A percentile compares a stretch with the other conserved stretches of the same genome.
phyloP scores from a whole-genome alignment of 129 eudicot species.

The Centella asiatica region DNA sequence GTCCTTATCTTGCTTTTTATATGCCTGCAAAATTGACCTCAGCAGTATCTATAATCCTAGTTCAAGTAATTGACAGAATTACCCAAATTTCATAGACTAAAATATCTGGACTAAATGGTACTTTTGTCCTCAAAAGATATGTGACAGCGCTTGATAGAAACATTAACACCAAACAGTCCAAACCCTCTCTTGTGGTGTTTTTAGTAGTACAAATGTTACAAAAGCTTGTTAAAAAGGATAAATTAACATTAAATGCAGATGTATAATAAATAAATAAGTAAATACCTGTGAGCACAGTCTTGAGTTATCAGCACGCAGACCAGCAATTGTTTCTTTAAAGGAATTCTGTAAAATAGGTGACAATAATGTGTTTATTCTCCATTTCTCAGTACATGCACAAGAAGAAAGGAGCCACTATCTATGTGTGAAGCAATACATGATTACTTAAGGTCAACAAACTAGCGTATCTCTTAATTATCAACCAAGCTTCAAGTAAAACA shows the following conservation, averaged over 20 bases:
- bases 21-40: too few species aligned
- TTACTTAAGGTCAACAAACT: neutral
- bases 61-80: too few species aligned
- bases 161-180: too few species aligned
- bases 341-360: constrained; percentile 31
- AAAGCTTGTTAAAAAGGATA: neutral
- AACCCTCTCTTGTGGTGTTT: too few species aligned
- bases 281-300: constrained; percentile 59
- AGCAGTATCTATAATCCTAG: too few species aligned
- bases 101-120: too few species aligned
- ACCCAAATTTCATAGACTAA: too few species aligned
- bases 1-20: too few species aligned
- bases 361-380: neutral
- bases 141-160: too few species aligned
- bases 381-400: neutral
- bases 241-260: neutral
- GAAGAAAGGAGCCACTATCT: neutral
- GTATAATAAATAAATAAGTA: neutral
- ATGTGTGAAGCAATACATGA: neutral
- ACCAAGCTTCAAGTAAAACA: too few species aligned
- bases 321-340: constrained; percentile 37
- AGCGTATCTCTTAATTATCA: neutral
- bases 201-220: too few species aligned
- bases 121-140: too few species aligned
- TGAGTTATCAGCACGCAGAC: constrained; percentile 38